A percentile compares a stretch with the other conserved stretches of the same genome.
Evolutionary conservation across 805 yeast species (phyloP).

Genomic region (Ogataea ramenticola): DNA sequence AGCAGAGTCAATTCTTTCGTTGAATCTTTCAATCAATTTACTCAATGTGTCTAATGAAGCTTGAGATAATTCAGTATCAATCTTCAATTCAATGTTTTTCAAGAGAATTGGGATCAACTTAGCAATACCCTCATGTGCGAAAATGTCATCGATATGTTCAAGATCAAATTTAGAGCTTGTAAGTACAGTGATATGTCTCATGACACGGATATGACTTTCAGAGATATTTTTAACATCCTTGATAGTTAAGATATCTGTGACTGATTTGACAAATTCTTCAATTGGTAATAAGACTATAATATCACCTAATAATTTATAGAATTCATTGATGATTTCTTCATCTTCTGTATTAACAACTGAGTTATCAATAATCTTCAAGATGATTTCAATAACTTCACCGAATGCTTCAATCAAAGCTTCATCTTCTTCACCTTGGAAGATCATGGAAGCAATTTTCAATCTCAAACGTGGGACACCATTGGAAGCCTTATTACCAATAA

Average conservation of each 20-base stretch:
- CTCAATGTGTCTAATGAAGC: slow-evolving; percentile 65
- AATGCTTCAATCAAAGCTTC: slow-evolving; percentile 16
- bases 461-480: slow-evolving; percentile 38
- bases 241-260: slow-evolving; percentile 32
- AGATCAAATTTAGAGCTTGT: slow-evolving; percentile 61
- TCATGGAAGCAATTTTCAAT: slow-evolving; percentile 28
- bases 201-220: slow-evolving; percentile 38
- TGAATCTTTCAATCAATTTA: slow-evolving; percentile 55
- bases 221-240: slow-evolving; percentile 15
- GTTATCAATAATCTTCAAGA: slow-evolving; percentile 33
- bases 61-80: slow-evolving; percentile 50
- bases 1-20: slow-evolving; percentile 38
- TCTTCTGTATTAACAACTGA: slow-evolving; percentile 19
- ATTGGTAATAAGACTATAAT: slow-evolving; percentile 70
- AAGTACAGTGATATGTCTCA: slow-evolving; percentile 54
- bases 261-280: slow-evolving; percentile 58
- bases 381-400: slow-evolving; percentile 22
- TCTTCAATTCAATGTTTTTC: slow-evolving; percentile 27
- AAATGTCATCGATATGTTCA: slow-evolving; percentile 47
- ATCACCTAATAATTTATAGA: slow-evolving; percentile 53
- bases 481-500: slow-evolving; percentile 32
- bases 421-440: slow-evolving; percentile 19
- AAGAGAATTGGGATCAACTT: slow-evolving; percentile 44
- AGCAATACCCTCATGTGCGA: slow-evolving; percentile 45
- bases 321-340: slow-evolving; percentile 30